A percentile compares a stretch with the other conserved stretches of the same genome.
These are phyloP conservation scores for Talaromyces islandicus DNA, from an alignment of 2,329 filamentous ascomycete species.

Conservation along the genomic window DNA sequence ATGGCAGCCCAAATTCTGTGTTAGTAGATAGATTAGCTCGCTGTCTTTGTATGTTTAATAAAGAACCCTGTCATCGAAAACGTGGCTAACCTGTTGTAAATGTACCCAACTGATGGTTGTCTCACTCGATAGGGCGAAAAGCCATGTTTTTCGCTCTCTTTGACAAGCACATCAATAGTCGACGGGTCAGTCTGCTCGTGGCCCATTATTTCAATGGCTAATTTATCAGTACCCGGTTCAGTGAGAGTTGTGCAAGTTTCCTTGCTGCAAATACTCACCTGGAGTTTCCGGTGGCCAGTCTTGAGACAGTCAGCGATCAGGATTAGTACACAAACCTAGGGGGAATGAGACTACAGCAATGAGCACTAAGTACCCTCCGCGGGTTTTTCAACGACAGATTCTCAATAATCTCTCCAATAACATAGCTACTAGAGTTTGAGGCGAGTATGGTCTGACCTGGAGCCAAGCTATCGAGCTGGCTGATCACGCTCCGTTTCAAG, in stretches of 20 bases:
- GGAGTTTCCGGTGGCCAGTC: constrained; percentile 36
- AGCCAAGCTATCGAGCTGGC: constrained; percentile 34
- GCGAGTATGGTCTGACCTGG: constrained; percentile 35
- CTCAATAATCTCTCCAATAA: constrained; percentile 38
- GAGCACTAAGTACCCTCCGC: constrained; percentile 37
- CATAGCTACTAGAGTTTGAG: constrained; percentile 45
- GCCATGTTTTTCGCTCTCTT: constrained; percentile 25
- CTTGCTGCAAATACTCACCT: constrained; percentile 16
- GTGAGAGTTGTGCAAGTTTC: neutral
- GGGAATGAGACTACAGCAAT: constrained; percentile 33
- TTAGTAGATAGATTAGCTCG: neutral
- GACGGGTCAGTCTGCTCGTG: constrained; percentile 25
- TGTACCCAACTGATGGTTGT: constrained; percentile 32
- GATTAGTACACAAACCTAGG: neutral
- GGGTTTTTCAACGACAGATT: constrained; percentile 28
- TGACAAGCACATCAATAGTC: constrained; percentile 23
- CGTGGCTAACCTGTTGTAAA: constrained; percentile 30
- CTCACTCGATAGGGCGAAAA: constrained; percentile 34
- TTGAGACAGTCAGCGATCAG: constrained; percentile 9
- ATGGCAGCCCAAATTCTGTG: constrained; percentile 39
- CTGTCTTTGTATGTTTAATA: neutral
- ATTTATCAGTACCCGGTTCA: neutral
- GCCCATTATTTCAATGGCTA: constrained; percentile 37
- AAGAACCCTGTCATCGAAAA: neutral
- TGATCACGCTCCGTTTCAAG: constrained; percentile 37